Percentiles rank a stretch among this genome's conserved stretches.
These are phyloP conservation scores for Trichoderma brevicompactum DNA, from an alignment of 2,329 filamentous ascomycete genomes.

Conservation along the genomic window DNA sequence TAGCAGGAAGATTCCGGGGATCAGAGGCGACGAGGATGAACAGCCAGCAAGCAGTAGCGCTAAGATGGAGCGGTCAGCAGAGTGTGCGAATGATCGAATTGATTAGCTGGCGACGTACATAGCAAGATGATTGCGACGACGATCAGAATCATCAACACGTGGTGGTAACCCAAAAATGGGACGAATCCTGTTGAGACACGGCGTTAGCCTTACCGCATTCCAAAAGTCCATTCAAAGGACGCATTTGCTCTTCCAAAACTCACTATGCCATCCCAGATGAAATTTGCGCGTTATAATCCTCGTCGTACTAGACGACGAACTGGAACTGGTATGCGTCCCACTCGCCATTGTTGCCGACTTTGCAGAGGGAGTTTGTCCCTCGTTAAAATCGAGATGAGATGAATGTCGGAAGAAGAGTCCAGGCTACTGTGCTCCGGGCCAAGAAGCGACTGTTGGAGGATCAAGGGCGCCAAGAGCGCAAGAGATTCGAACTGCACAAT, in stretches of 20 bases:
- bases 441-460: constrained; percentile 35
- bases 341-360: constrained; percentile 29
- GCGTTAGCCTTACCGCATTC: constrained; percentile 32
- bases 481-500: neutral
- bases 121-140: constrained; percentile 91
- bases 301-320: constrained; percentile 25
- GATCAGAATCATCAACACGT: constrained; percentile 98
- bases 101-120: constrained; percentile 66
- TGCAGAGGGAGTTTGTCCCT: constrained; percentile 23
- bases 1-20: constrained; percentile 95
- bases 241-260: constrained; percentile 35
- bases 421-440: constrained; percentile 33
- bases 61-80: constrained; percentile 44
- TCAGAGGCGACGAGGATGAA: constrained; percentile 92
- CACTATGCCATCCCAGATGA: constrained; percentile 56
- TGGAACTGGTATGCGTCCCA: constrained; percentile 33
- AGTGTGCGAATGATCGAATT: constrained; percentile 22
- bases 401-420: neutral
- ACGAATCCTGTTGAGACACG: constrained; percentile 56
- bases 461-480: constrained; percentile 28
- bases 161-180: constrained; percentile 72
- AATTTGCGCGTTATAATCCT: constrained; percentile 44
- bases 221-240: constrained; percentile 15
- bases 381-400: constrained; percentile 25
- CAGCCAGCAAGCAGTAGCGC: constrained; percentile 92